A percentile compares a stretch with the other conserved stretches of the same genome.
Conservation (phyloP, 371 early-diverging fungal species). For the Mucor lusitanicus region DNA sequence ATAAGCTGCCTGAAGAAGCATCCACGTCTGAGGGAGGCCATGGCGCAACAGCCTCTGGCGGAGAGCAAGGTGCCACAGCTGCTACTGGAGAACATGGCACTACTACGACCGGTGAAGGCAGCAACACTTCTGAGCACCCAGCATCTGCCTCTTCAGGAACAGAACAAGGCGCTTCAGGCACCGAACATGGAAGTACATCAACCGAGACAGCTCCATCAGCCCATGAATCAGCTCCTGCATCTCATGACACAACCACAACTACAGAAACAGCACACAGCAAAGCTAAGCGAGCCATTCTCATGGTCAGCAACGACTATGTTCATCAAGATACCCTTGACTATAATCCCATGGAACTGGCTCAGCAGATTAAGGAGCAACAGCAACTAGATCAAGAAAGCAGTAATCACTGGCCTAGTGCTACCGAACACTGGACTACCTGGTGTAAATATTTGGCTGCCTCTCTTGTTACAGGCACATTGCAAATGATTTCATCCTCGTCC, state of each 20-base stretch:
- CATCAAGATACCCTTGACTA: neutral
- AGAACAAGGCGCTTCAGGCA: neutral
- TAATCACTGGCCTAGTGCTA: neutral
- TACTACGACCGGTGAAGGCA: neutral
- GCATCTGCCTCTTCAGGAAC: neutral
- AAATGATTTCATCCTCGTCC: neutral
- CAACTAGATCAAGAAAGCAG: neutral
- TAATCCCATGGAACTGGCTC: slow-evolving; percentile 4
- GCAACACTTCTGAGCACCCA: neutral
- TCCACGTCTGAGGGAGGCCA: neutral
- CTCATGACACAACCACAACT: neutral
- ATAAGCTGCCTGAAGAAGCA: slow-evolving; percentile 24
- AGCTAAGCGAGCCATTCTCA: slow-evolving; percentile 13
- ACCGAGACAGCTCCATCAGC: neutral
- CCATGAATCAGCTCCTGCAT: neutral
- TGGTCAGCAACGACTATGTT: neutral
- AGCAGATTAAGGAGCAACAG: neutral
- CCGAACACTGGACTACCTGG: neutral
- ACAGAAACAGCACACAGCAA: neutral
- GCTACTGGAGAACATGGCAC: neutral
- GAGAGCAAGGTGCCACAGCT: neutral
- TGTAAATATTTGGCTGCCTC: slow-evolving; percentile 9
- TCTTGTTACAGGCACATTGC: neutral
- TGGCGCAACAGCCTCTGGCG: neutral
- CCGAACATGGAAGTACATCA: neutral